phyloP scores from a whole-genome alignment of 2,329 filamentous ascomycete species.

The Colletotrichum kahawae region DNA sequence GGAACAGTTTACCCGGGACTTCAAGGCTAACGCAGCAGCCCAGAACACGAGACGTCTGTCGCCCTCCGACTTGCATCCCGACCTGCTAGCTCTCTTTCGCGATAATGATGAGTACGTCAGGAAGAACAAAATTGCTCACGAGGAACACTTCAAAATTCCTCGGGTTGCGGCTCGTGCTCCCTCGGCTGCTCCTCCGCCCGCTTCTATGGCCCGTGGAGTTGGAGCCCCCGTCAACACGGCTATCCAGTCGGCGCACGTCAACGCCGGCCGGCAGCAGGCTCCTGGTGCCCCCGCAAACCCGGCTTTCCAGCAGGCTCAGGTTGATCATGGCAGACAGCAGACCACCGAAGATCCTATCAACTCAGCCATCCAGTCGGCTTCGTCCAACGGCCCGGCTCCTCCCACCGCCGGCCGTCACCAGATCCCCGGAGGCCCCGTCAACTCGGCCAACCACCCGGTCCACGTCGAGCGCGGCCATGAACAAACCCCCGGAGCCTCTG shows the following conservation, averaged over 20 bases:
- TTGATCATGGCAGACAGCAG: accelerated
- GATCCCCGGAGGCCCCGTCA: neutral
- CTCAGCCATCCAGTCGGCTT: neutral
- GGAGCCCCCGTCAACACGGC: neutral
- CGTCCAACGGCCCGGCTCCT: accelerated
- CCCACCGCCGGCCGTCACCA: neutral
- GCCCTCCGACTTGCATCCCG: neutral
- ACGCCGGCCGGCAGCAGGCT: neutral
- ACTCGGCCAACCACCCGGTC: neutral
- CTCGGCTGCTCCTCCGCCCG: accelerated
- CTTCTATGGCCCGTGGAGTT: too few relatives aligned
- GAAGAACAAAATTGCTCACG: neutral
- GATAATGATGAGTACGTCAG: neutral
- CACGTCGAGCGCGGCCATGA: too few relatives aligned
- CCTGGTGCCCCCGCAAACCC: neutral
- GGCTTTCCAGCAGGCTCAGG: neutral
- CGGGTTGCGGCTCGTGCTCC: neutral
- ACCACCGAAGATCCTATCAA: neutral
- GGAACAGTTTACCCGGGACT: neutral
- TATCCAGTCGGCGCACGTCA: neutral
- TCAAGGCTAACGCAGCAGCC: neutral
- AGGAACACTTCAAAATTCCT: neutral
- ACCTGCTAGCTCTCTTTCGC: neutral
- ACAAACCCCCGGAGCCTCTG: too few relatives aligned
- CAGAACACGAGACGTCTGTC: neutral